Evolutionary conservation across 2,329 filamentous ascomycete genomes (phyloP).

Genomic region (Amesomyces nigricolor): DNA sequence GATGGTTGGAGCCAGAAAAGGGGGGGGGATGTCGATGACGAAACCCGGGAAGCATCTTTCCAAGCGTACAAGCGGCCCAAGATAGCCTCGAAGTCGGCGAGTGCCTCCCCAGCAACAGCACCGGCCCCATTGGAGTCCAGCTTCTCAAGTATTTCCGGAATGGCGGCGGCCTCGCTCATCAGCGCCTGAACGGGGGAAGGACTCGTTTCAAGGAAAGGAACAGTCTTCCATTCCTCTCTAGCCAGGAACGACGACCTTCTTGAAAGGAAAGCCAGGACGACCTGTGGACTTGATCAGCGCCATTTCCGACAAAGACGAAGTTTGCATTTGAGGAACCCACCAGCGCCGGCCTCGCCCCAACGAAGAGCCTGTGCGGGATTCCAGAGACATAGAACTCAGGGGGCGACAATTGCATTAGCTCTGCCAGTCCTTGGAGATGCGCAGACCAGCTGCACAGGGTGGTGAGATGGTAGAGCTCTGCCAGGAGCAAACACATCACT

Average conservation of each 20-base stretch:
- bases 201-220: conserved; percentile 29
- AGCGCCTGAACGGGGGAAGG: conserved; percentile 32
- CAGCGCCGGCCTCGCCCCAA: conserved; percentile 37
- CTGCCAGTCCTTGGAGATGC: conserved; percentile 34
- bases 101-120: conserved; percentile 1
- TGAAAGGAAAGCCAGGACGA: conserved; percentile 29
- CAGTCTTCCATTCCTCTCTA: conserved; percentile 27
- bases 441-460: conserved; percentile 25
- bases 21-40: not conserved
- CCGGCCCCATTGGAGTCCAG: conserved; percentile 1
- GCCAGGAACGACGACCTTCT: conserved; percentile 32
- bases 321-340: conserved; percentile 24
- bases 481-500: conserved; percentile 34
- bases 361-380: conserved; percentile 34
- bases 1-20: conserved; percentile 8
- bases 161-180: conserved; percentile 27
- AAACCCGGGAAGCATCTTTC: conserved; percentile 4
- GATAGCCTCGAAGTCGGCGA: conserved; percentile 15
- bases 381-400: conserved; percentile 31
- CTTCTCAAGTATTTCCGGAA: conserved; percentile 29
- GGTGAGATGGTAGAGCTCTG: conserved; percentile 33
- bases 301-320: not conserved
- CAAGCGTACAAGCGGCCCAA: conserved; percentile 13
- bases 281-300: conserved; percentile 20
- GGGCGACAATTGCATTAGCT: conserved; percentile 31